Conservation (phyloP, 2,329 filamentous ascomycete genomes). For the Coniosporium uncinatum region DNA sequence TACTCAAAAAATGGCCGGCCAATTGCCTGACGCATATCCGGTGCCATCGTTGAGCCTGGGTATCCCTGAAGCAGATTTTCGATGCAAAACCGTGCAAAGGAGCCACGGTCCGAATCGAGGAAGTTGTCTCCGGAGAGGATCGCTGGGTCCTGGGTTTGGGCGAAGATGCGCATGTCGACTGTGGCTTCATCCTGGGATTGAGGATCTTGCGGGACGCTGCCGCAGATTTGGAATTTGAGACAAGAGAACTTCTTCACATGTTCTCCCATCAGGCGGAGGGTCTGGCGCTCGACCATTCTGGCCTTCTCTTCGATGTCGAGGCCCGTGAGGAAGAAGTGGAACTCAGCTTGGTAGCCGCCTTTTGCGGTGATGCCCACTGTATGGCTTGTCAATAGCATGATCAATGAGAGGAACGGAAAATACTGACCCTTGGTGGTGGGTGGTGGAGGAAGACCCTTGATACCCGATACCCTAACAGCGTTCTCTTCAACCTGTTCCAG, state of each 20-base stretch:
- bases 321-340: conserved; percentile 37
- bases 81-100: conserved; percentile 18
- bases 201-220: conserved; percentile 17
- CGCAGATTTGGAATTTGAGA: conserved; percentile 23
- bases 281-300: conserved; percentile 14
- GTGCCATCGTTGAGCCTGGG: conserved; percentile 11
- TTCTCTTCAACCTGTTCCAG: conserved; percentile 6
- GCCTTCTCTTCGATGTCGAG: conserved; percentile 38
- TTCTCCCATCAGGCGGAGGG: conserved; percentile 13
- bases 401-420: background rate
- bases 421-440: conserved; percentile 7
- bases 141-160: conserved; percentile 13
- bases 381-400: background rate
- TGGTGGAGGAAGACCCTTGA: conserved; percentile 6
- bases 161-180: conserved; percentile 27
- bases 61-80: conserved; percentile 13
- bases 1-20: conserved; percentile 15
- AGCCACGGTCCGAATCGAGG: too few relatives aligned
- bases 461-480: conserved; percentile 3
- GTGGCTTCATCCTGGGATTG: conserved; percentile 25
- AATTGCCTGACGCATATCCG: conserved; percentile 11
- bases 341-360: conserved; percentile 25
- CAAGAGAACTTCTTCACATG: conserved; percentile 12
- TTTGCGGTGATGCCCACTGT: conserved; percentile 26
- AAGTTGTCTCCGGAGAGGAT: conserved; percentile 12